Base-by-base conservation (phyloP, 345 rosid species). In the Lepidium africanum region DNA sequence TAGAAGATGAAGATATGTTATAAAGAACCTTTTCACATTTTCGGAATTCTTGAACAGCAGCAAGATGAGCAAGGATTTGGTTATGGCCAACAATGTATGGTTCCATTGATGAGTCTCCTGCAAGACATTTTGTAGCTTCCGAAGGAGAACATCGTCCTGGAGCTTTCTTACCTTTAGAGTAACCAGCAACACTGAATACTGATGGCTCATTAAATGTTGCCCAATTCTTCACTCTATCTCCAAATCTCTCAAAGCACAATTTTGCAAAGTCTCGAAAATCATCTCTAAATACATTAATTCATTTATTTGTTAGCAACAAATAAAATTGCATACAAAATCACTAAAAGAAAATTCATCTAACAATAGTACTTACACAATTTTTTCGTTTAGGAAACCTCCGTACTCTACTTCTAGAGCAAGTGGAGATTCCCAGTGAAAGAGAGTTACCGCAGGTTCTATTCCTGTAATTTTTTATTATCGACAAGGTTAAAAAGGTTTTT, bases 401-500 rank as follows among this genome's bases (percentile, higher is more conserved):
- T 74, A 74, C 5, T 61, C 36, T 12, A 37, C 32, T 62, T 74
- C 78, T 61, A 74, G 23, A 38, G 69, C 69, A 13, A 67, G 69
- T 0, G 78, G 78, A 19, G 74, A 68, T 45, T 74, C 78, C 78
- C 78, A 74, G 53, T 74, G 78, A 62, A 68, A 74, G 2, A 74
- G 69, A 67, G 78, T 67, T 6, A 68, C 7, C n/a, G 74, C 6
- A 5, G 78, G 78, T 15, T 74, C 10, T 25, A 74, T 67, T 1
- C 7, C 78, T 74, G 19, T 47, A 25, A 25, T 25, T 2, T 25
- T 25, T 2, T 25, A 2, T 25, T 25, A 25, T 4, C 27, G 3
- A 25, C 27, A 25, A 25, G 27, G 23, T 21, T 21, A 1, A 21
- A 21, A 21, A 1, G 2, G 1, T 21, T 21, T 21, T 21, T 21